These are phyloP conservation scores for Chrysoporthe puriensis DNA, from an alignment of 2,329 filamentous ascomycete species.

Conservation along the genomic window DNA sequence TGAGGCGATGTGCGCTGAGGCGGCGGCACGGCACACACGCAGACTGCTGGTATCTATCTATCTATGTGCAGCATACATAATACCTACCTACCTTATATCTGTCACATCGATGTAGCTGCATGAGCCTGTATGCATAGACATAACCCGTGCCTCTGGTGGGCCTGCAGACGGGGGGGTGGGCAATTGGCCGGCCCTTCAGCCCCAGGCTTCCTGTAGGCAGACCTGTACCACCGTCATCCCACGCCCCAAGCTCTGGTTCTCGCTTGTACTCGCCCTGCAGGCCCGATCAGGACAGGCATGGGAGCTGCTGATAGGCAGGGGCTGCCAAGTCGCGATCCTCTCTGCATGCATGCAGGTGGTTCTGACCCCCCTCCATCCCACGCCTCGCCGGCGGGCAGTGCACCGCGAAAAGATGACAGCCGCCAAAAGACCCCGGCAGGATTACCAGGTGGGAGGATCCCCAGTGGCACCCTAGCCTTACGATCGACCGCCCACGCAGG, in stretches of 20 bases:
- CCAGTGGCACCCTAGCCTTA: slow-evolving; percentile 12
- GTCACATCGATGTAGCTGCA: background rate
- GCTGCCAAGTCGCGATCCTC: background rate
- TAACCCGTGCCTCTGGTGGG: background rate
- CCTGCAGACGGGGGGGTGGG: background rate
- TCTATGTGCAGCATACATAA: background rate
- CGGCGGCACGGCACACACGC: background rate
- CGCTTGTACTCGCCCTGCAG: no score
- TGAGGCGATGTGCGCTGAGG: no score
- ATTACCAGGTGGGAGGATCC: background rate
- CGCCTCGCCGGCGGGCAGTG: background rate
- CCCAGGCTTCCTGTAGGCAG: background rate
- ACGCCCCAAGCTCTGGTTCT: no score
- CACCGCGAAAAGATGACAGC: background rate
- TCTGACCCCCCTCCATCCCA: no score
- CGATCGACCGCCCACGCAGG: slow-evolving; percentile 11
- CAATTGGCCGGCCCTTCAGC: background rate
- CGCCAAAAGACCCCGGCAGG: background rate
- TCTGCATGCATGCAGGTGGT: background rate
- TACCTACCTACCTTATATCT: background rate
- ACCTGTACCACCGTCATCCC: background rate
- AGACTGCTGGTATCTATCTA: background rate
- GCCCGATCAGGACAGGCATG: background rate
- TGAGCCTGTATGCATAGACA: background rate
- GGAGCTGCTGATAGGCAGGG: slow-evolving; percentile 2